Base-by-base conservation (phyloP, 495 filamentous ascomycete genomes). In the Aspergillus conjunctus region DNA sequence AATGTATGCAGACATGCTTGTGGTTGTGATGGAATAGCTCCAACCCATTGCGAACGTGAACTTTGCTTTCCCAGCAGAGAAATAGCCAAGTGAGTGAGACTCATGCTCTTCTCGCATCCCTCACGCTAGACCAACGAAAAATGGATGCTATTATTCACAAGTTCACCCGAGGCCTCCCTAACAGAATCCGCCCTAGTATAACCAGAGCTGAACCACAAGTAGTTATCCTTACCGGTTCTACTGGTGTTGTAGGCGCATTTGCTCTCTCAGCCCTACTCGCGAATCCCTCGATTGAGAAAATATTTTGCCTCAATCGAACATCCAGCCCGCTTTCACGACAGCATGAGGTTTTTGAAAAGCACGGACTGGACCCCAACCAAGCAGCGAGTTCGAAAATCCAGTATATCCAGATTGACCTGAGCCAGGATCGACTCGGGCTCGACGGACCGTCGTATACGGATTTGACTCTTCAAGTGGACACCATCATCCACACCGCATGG, bases 401-500 rank as follows among this genome's bases (percentile, higher is more conserved):
- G 55, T 87, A 87, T 60, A 56, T 82, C 3, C 70, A 73, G 17
- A 79, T 73, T 9, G 78, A 85, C 54, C 67, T 86, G 48, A 79
- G 77, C 6, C 67, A 68, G 0, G 61, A 65, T 1, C 67, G 76
- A 14, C 76, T 87, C 33, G 82, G 81, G 5, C 71, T 87, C 7
- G 54, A 51, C 8, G 31, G 56, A 3, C 64, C 65, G 2, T 66
- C 63, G 0, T 84, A 80, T 67, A 59, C 69, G 1, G 44, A 69
- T 12, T 58, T 87, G 10, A 53, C 77, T 26, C 1, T 46, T 12
- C 62, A 70, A 3, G 79, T 79, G 66, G 39, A 84, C 77, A 46
- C 76, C n/a, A 72, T 88, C 30, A 83, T 87, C 62, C 85, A 88
- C 71, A 85, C 84, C 68, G 81, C 83, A 44, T 88, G 85, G 86